phyloP scores from a whole-genome alignment of 345 rosid genomes.

The Limnanthes douglasii region DNA sequence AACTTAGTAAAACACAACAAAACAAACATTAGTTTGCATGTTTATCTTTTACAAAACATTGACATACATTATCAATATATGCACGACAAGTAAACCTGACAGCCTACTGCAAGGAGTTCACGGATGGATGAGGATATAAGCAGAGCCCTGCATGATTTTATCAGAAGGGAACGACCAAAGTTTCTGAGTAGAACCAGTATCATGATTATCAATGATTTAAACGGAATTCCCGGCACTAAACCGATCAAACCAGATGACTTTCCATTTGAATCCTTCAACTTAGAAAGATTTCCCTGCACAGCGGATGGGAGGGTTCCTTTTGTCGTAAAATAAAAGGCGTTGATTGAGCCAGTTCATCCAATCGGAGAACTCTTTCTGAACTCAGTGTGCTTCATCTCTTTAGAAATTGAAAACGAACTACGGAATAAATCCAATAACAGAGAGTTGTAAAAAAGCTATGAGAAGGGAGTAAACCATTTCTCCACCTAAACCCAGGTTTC shows the following conservation, averaged over 20 bases:
- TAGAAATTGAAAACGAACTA: conserved; percentile 75
- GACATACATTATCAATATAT: background rate
- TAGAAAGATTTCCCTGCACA: conserved; percentile 62
- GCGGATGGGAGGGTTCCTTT: conserved; percentile 74
- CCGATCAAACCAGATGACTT: conserved; percentile 82
- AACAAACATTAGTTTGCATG: background rate
- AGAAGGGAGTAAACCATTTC: conserved; percentile 68
- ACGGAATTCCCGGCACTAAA: conserved; percentile 46
- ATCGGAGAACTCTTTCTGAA: conserved; percentile 49
- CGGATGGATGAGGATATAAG: conserved; percentile 78
- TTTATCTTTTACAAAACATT: too few species aligned
- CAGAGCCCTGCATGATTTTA: conserved; percentile 78
- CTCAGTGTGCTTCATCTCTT: too few species aligned
- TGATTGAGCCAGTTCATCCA: conserved; percentile 84
- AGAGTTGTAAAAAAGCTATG: conserved; percentile 72
- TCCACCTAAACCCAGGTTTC: conserved; percentile 55
- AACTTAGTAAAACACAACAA: conserved; percentile 8
- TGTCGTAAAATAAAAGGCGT: conserved; percentile 81
- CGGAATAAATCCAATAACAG: conserved; percentile 75
- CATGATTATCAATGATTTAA: conserved; percentile 76
- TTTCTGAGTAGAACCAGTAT: too few species aligned
- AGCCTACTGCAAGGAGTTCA: conserved; percentile 43
- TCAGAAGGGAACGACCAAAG: too few species aligned
- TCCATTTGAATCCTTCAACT: conserved; percentile 53
- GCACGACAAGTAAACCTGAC: too few species aligned